These are phyloP conservation scores for Xylaria intraflava DNA, from an alignment of 495 filamentous ascomycete genomes.

Conservation along the genomic window DNA sequence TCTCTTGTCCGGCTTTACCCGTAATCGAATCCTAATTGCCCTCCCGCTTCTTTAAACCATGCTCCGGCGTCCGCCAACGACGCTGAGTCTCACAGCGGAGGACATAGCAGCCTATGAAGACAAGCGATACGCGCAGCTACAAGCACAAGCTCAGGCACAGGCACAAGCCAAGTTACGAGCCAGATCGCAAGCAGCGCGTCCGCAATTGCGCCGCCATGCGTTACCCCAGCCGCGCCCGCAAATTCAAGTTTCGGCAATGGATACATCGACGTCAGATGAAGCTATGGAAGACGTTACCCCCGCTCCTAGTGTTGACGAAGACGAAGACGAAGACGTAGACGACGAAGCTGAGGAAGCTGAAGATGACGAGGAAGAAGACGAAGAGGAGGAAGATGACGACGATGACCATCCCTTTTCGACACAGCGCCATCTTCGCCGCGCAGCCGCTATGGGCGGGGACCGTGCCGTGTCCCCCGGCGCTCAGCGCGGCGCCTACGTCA, in stretches of 20 bases:
- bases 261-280: slow-evolving; percentile 22
- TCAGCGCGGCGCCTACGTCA: slow-evolving; percentile 3
- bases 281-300: slow-evolving; percentile 15
- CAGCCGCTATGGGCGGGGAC: neutral
- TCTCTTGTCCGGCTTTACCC: neutral
- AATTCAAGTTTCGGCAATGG: slow-evolving; percentile 17
- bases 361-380: neutral
- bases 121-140: slow-evolving; percentile 24
- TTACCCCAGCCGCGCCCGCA: slow-evolving; percentile 6
- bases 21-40: neutral
- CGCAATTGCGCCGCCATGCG: neutral
- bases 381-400: slow-evolving; percentile 17
- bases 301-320: neutral
- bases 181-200: slow-evolving; percentile 2
- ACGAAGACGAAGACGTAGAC: slow-evolving; percentile 5
- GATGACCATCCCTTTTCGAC: slow-evolving; percentile 24
- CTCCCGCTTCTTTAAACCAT: slow-evolving; percentile 35
- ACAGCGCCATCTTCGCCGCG: slow-evolving; percentile 15
- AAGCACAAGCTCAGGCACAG: slow-evolving; percentile 23
- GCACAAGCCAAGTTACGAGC: slow-evolving; percentile 13
- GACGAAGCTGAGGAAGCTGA: neutral
- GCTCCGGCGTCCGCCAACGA: slow-evolving; percentile 76
- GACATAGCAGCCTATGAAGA: slow-evolving; percentile 76
- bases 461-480: slow-evolving; percentile 8
- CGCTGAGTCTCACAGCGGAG: slow-evolving; percentile 69